Percentiles rank a stretch among this genome's conserved stretches.
phyloP scores from a whole-genome alignment of 257 asterid genomes.

The Solanum phureja region DNA sequence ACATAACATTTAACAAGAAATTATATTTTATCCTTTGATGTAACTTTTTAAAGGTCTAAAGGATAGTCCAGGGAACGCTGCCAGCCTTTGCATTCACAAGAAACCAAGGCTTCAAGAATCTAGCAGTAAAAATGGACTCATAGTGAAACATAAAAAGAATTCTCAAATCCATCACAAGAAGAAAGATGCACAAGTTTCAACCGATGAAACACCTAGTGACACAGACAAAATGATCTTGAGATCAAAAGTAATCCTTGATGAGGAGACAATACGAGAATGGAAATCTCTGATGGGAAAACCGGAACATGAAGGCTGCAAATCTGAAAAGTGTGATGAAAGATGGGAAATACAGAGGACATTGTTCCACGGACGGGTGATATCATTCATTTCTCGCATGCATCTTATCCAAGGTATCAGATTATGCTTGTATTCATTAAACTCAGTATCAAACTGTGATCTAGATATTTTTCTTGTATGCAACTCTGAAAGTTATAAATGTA shows the following conservation, averaged over 20 bases:
- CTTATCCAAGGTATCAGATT: conserved; percentile 53
- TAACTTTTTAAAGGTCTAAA: not conserved
- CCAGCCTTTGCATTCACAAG: not conserved
- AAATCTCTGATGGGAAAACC: conserved; percentile 47
- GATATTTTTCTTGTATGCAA: not conserved
- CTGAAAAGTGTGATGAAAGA: conserved; percentile 41
- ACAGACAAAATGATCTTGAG: not conserved
- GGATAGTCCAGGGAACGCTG: not conserved
- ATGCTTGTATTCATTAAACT: not conserved
- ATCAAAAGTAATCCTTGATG: conserved; percentile 55
- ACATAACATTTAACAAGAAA: not conserved
- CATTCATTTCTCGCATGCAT: conserved; percentile 73
- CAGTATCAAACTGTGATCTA: not conserved
- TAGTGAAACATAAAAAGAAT: not conserved
- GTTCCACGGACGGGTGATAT: conserved; percentile 50
- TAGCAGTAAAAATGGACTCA: not conserved
- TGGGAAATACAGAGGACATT: conserved; percentile 68
- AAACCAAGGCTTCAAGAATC: not conserved
- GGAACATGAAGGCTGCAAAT: conserved; percentile 41
- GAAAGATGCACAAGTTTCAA: not conserved
- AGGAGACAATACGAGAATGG: conserved; percentile 62
- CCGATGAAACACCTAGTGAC: not conserved
- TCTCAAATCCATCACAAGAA: not conserved
- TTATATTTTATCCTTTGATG: not conserved
- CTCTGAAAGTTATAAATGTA: not conserved